Percentiles rank a stretch among this genome's conserved stretches.
Conservation (phyloP, 192 early-diverging fungal species). For the Coemansia sp. region DNA sequence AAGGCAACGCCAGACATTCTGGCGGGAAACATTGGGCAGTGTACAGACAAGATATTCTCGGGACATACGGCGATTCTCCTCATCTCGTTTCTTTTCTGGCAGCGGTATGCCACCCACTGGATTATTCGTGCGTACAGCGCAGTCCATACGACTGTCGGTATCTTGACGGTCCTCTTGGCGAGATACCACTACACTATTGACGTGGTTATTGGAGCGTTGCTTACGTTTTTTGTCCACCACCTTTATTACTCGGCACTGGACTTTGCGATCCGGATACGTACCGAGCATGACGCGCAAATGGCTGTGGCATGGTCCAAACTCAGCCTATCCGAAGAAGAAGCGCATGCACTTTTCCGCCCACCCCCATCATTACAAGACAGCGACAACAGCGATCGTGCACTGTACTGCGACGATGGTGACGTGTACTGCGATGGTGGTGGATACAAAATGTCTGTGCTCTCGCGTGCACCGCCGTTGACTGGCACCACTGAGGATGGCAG, state of each 20-base stretch:
- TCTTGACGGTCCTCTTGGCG: constrained; percentile 54
- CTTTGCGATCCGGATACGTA: constrained; percentile 12
- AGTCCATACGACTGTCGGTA: constrained; percentile 36
- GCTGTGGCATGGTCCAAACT: constrained; percentile 4
- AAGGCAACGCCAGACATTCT: constrained; percentile 48
- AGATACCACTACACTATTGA: constrained; percentile 64
- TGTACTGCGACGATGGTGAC: constrained; percentile 4
- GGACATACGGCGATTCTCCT: constrained; percentile 61
- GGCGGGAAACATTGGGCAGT: constrained; percentile 52
- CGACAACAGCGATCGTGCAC: neutral
- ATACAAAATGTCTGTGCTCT: constrained; percentile 21
- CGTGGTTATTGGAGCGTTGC: constrained; percentile 56
- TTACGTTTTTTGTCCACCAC: constrained; percentile 57
- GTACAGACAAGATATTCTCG: constrained; percentile 65
- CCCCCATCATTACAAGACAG: neutral
- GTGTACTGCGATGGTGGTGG: neutral
- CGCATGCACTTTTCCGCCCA: neutral
- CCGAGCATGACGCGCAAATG: neutral
- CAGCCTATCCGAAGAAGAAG: neutral
- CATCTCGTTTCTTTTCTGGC: constrained; percentile 56
- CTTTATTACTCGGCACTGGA: constrained; percentile 55
- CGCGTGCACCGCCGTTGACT: neutral
- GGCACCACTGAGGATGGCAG: neutral
- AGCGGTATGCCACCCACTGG: constrained; percentile 53
- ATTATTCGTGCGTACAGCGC: constrained; percentile 40